Percentiles rank a stretch among this genome's conserved stretches.
Conservation (phyloP, 169 alveolate species). For the Eimeria brunetti region DNA sequence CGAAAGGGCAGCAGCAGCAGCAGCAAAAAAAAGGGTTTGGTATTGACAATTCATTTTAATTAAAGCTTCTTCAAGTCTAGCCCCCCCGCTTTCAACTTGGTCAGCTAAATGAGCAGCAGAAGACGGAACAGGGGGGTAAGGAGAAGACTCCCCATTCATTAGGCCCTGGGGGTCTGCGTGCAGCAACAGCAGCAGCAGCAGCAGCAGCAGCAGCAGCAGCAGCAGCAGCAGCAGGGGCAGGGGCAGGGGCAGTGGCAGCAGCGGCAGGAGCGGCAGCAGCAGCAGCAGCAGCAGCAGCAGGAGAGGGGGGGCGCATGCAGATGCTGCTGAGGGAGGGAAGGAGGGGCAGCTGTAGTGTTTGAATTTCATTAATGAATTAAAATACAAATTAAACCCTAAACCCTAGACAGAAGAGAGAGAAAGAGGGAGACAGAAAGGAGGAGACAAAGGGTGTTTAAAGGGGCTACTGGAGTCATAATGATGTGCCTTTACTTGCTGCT, state of each 20-base stretch:
- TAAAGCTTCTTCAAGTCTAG: slow-evolving; percentile 92
- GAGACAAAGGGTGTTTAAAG: too few relatives aligned
- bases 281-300: too few relatives aligned
- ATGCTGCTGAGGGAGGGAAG: too few relatives aligned
- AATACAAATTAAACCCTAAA: too few relatives aligned
- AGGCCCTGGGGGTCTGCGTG: slow-evolving; percentile 41
- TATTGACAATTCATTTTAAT: slow-evolving; percentile 90
- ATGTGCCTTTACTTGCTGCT: too few relatives aligned
- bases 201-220: not conserved
- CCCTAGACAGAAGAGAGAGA: too few relatives aligned
- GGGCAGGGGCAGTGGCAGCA: not conserved
- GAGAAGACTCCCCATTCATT: not conserved
- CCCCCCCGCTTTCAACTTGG: slow-evolving; percentile 93
- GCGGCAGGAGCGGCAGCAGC: not conserved
- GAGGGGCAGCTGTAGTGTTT: too few relatives aligned
- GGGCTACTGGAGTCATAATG: too few relatives aligned
- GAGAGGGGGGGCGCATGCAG: too few relatives aligned
- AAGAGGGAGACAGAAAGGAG: too few relatives aligned
- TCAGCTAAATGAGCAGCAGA: slow-evolving; percentile 83
- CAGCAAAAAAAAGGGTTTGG: slow-evolving; percentile 91
- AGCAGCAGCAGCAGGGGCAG: not conserved
- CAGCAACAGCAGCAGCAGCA: slow-evolving; percentile 8
- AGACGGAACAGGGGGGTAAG: slow-evolving; percentile 72
- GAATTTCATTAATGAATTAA: too few relatives aligned
- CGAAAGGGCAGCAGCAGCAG: slow-evolving; percentile 89